Base-by-base conservation (phyloP, 2,329 filamentous ascomycete genomes). In the Podosphaera fusca region DNA sequence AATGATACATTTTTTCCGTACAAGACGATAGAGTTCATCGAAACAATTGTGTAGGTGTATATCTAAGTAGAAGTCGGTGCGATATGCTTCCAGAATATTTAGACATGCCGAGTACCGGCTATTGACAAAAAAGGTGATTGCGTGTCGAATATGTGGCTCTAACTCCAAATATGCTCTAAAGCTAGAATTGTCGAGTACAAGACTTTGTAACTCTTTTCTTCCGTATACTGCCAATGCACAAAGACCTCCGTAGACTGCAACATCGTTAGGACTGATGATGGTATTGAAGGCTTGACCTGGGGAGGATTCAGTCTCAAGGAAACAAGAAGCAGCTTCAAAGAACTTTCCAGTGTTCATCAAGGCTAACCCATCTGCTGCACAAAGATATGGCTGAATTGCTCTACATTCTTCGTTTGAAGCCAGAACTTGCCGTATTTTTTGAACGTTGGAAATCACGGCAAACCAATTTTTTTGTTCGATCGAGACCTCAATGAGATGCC, bases 91-190 rank as follows among this genome's bases (percentile, higher is more conserved):
- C 0, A 98, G 76, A 40, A 90, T 87, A 52, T 81, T 77, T 50
- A 98, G 74, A 68, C 90, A 96, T 49, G 79, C 78, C 8, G 85
- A 84, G 69, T 95, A 98, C 64, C 94, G 86, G 59, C 87, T 87
- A 63, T 85, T 87, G 63, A 90, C 87, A 71, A 95, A 98, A 67
- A 87, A 82, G 6, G 79, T 80, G 63, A 98, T 85, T 10, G 92
- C 90, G 58, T 89, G 89, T 61, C 92, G 85, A 60, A 98, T 85
- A 65, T 96, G 90, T 2, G 90, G 88, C 69, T 96, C 92, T 0
- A 94, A 76, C 68, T 96, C 92, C 12, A 98, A 77, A 67, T 92
- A 95, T 51, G 78, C 80, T 56, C 92, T 84, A 72, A 98, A 98
- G 9, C 76, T 74, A 38, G 73, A 73, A 66, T 87, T 94, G 42